Conservation (phyloP, 352 stramenopile species). For the Globisporangium ultimum region DNA sequence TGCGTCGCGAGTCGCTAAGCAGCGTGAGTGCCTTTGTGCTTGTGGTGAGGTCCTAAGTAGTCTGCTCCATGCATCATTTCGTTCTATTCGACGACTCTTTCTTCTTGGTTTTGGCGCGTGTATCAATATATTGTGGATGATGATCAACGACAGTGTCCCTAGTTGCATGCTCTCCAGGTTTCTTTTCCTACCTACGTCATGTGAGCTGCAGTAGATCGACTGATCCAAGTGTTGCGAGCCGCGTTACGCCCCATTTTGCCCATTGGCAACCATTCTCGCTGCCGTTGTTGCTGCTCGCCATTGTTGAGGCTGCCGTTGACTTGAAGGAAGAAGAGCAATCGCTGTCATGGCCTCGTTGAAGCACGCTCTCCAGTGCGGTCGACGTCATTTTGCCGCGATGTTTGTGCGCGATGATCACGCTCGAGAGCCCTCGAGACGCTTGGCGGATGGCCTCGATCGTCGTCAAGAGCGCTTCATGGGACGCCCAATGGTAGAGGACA, state of each 20-base stretch:
- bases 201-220: conserved; percentile 28
- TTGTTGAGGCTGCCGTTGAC: background rate
- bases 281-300: background rate
- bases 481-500: conserved; percentile 62
- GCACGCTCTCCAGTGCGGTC: conserved; percentile 21
- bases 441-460: conserved; percentile 21
- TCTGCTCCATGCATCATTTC: no score
- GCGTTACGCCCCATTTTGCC: conserved; percentile 20
- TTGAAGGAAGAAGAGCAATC: background rate
- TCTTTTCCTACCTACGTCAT: background rate
- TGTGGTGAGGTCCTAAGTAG: no score
- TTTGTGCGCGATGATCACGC: conserved; percentile 51
- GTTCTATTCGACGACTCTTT: background rate
- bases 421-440: background rate
- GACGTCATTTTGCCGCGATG: conserved; percentile 33
- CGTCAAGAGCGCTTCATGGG: conserved; percentile 36
- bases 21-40: no score
- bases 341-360: conserved; percentile 8
- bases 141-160: no score
- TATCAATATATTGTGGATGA: background rate
- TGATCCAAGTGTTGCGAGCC: conserved; percentile 13
- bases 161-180: background rate
- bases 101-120: conserved; percentile 1
- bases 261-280: conserved; percentile 16
- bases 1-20: conserved; percentile 14